Base-by-base conservation (phyloP, 371 early-diverging fungal genomes). In the Mortierella sp. region DNA sequence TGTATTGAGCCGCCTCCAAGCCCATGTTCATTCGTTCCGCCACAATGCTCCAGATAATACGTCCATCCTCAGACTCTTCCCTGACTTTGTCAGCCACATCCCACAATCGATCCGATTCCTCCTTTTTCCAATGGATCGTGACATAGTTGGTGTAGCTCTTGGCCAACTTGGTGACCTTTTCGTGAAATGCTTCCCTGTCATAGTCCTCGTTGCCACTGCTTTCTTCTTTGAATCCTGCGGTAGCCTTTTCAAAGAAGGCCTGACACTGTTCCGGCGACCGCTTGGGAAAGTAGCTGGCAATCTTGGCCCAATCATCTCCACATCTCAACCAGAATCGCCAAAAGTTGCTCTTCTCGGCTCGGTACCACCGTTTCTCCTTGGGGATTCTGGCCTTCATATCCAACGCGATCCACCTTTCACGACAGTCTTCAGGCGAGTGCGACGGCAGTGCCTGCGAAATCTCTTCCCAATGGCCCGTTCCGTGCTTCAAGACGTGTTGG, bases 401-500 rank as follows among this genome's bases (percentile, higher is more conserved):
- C 28, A 76, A 22, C 10, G 34, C 12, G 5, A 41, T 24, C 76
- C 76, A 76, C 17, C 47, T 54, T 29, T 64, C 58, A 39, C 53
- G 55, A 47, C 76, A 76, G 12, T 60, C 56, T 29, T 76, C 76
- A 0, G 76, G 52, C 0, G 76, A 29, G 31, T 76, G 76, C 1
- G n/a, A 12, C 25, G 56, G 7, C 46, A 74, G 41, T n/a, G 50
- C 52, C 27, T 63, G 60, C 3, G 69, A 59, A 14, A 76, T 45
- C 24, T 24, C 12, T 1, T 64, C 69, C 76, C 76, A 76, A n/a
- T 61, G 13, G 5, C 37, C 25, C 0, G 58, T 53, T 0, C 76
- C 76, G 22, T 76, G 61, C 46, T 76, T 68, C 17, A 76, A 19
- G 3, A 76, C 76, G 45, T 76, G 76, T 44, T 64, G 68, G 40